Base-by-base conservation (phyloP, 164 flowering plant species). In the Echeveria elegans region DNA sequence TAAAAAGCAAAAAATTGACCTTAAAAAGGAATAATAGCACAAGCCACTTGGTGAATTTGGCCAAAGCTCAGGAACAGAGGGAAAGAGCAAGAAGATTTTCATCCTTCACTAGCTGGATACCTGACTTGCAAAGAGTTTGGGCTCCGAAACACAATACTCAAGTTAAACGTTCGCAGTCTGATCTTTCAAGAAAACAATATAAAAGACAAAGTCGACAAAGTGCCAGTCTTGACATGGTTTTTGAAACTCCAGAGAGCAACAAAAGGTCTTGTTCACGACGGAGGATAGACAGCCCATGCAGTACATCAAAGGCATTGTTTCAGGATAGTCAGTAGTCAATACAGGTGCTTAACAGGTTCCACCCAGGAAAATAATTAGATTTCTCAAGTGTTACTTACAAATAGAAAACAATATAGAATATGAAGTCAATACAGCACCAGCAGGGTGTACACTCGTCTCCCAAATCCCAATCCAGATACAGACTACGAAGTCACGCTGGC, bases 101-200 rank as follows among this genome's bases (percentile, higher is more conserved):
- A 28, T 82, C 85, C 68, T 90, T 84, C 72, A 83, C 92, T 2
- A 82, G 85, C 21, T 71, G 88, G 84, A 69, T 75, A 64, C 92
- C 87, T 6, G 92, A 90, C 73, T 71, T 93, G 78, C 91, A 80
- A 64, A 82, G 90, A 71, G 90, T 93, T 38, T 90, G 98, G 98
- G 95, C 95, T 21, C 95, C 96, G 65, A 93, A 56, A 29, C 61
- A 88, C 73, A 89, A 79, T 61, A 67, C 73, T 6, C 84, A 79
- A 73, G 43, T 74, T 47, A 41, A 63, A 48, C 81, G 62, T 64
- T 24, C 58, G 12, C 85, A 78, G 52, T 61, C 74, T 4, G 83
- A 83, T 34, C 37, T 73, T 70, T 70, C 26, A 6, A 40, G 52
- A 30, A 85, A 72, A 72, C 70, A 47, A 23, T 64, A 78, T 9